Evolutionary conservation across 441 rosid genomes (phyloP), one percentile per base, ranked within the genome.

Genomic region (Breynia disticha): DNA sequence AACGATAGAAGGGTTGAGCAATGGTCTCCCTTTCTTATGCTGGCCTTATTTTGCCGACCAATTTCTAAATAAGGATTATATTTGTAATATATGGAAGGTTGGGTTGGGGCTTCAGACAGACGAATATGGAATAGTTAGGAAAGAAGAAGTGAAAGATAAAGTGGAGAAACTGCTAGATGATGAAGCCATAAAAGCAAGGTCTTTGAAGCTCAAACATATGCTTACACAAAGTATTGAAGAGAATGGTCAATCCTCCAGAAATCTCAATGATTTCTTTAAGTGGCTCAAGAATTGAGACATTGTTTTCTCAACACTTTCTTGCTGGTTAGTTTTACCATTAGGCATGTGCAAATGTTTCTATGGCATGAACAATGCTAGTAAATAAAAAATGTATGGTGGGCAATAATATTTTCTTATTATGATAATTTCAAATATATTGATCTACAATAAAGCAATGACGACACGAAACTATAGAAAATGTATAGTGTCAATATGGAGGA

Each of bases 41-140:
- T 63, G 78, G 58, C 94, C 94, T 14, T 71, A 47, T 55, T 70
- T 73, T 52, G 76, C 79, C n/a, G 89, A 85, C 38, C 89, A 85
- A 16, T 65, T 73, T 54, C 28, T 67, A 11, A 75, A 82, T 60
- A 44, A 68, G 59, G 55, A 62, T 54, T 82, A 80, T 41, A 73
- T 82, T 22, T 82, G 83, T 57, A 67, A 80, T 11, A 52, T 66
- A 41, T 84, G 93, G 93, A 78, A 68, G 63, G 64, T 48, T 42
- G 93, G 88, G 15, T 52, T 79, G 60, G 70, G 43, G 41, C 18
- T 82, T 24, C 44, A 65, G 7, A 53, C 7, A 48, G 70, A 71
- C 9, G 74, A 56, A 21, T 49, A 11, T 37, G 82, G 76, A 37
- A 64, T 62, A 38, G 15, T 80, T 5, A 7, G 55, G 8, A 46